Conservation (phyloP, 257 asterid genomes). For the Nicotiana knightiana region DNA sequence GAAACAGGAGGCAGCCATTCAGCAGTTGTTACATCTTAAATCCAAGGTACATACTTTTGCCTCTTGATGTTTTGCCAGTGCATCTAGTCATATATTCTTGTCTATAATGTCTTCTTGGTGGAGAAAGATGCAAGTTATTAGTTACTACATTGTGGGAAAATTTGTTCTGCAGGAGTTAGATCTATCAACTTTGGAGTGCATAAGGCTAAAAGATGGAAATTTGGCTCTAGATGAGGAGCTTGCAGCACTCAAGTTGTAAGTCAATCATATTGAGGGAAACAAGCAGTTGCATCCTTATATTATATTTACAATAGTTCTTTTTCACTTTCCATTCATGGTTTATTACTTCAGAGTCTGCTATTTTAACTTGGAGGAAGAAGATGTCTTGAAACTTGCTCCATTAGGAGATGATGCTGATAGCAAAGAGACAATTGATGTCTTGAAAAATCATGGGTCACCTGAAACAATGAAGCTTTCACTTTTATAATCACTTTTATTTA, state of each 20-base stretch:
- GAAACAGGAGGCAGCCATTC: slow-evolving; percentile 34
- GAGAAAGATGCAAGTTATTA: background rate
- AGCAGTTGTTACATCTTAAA: slow-evolving; percentile 57
- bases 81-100: slow-evolving; percentile 5
- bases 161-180: slow-evolving; percentile 55
- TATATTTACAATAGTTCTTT: background rate
- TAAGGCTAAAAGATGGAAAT: slow-evolving; percentile 57
- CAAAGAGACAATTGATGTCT: slow-evolving; percentile 63
- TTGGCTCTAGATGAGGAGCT: slow-evolving; percentile 88
- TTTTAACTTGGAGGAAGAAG: slow-evolving; percentile 70
- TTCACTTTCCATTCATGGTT: slow-evolving; percentile 11
- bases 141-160: background rate
- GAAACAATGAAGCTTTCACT: slow-evolving; percentile 59
- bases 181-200: slow-evolving; percentile 49
- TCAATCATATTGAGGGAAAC: slow-evolving; percentile 8
- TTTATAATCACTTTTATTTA: background rate
- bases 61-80: background rate
- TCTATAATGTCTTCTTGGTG: background rate
- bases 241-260: slow-evolving; percentile 82
- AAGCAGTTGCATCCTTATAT: background rate
- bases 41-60: slow-evolving; percentile 46
- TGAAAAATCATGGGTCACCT: slow-evolving; percentile 66
- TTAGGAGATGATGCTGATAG: slow-evolving; percentile 60
- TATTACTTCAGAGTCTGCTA: slow-evolving; percentile 45
- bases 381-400: slow-evolving; percentile 70